These are phyloP conservation scores for Erucastrum elatum DNA, from an alignment of 345 rosid species.

Conservation along the genomic window DNA sequence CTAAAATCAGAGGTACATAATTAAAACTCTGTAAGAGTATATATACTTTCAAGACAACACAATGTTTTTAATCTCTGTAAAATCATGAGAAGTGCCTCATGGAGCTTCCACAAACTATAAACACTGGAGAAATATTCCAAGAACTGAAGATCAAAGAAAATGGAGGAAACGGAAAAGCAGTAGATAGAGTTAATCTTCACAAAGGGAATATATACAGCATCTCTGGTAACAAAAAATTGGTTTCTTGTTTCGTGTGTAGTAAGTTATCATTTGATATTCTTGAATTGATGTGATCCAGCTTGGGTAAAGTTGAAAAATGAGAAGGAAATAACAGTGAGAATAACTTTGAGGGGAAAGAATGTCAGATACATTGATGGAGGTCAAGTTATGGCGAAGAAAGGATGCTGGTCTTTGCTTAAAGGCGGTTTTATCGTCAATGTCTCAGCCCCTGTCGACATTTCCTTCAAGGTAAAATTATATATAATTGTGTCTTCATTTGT, in stretches of 20 bases:
- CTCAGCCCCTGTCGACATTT: conserved; percentile 45
- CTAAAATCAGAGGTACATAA: conserved; percentile 52
- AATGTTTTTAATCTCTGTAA: neutral
- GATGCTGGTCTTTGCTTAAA: conserved; percentile 81
- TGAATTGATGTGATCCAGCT: conserved; percentile 40
- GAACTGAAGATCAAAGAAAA: conserved; percentile 44
- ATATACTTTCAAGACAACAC: neutral
- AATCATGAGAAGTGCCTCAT: conserved; percentile 53
- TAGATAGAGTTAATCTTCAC: conserved; percentile 45
- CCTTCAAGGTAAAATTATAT: conserved; percentile 46
- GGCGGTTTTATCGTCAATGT: conserved; percentile 57
- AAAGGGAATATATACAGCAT: conserved; percentile 50
- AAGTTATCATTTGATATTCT: conserved; percentile 4
- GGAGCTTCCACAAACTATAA: conserved; percentile 45
- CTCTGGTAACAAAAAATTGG: conserved; percentile 43
- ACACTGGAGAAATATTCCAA: conserved; percentile 42
- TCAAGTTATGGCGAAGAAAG: conserved; percentile 45
- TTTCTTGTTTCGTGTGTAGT: conserved; percentile 11
- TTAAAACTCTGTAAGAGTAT: neutral
- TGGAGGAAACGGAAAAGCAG: conserved; percentile 35
- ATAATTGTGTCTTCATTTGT: neutral
- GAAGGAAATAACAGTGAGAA: conserved; percentile 41
- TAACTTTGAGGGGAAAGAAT: conserved; percentile 34
- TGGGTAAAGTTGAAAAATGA: conserved; percentile 64
- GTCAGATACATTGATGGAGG: conserved; percentile 46